Evolutionary conservation across 495 filamentous ascomycete species (phyloP).

Genomic region (Hypoxylon lenormandii): DNA sequence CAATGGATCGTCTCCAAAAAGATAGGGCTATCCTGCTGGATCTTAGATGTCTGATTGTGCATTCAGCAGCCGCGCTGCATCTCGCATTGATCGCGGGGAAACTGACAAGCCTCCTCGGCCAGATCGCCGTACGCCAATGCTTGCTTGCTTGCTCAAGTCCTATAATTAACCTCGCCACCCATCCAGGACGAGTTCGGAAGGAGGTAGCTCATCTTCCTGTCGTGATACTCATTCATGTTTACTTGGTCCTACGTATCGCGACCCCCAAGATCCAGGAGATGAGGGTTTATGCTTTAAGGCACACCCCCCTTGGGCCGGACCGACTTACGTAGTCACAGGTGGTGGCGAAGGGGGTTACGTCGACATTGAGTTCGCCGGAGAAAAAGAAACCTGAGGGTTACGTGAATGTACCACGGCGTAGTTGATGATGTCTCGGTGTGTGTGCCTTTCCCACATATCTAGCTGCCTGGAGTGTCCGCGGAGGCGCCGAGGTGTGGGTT

Average conservation of each 20-base stretch:
- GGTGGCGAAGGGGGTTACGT: neutral
- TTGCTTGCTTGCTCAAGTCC: neutral
- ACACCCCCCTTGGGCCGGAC: slow-evolving; percentile 2
- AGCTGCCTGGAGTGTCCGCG: neutral
- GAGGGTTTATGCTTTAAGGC: neutral
- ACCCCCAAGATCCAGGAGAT: slow-evolving; percentile 7
- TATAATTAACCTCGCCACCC: too few species aligned
- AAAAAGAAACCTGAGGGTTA: neutral
- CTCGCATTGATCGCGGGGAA: slow-evolving; percentile 16
- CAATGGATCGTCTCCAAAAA: neutral
- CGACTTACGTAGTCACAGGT: slow-evolving; percentile 3
- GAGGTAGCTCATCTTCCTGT: too few species aligned
- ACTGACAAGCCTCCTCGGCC: neutral
- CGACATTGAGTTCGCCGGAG: neutral
- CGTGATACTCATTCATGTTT: too few species aligned
- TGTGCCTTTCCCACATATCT: neutral
- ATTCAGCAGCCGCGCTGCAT: slow-evolving; percentile 1
- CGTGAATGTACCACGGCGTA: slow-evolving; percentile 1
- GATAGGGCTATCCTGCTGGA: slow-evolving; percentile 6
- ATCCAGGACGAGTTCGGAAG: too few species aligned
- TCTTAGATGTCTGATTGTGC: slow-evolving; percentile 12
- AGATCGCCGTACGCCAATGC: neutral
- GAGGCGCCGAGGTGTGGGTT: slow-evolving; percentile 5
- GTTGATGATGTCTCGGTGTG: slow-evolving; percentile 5
- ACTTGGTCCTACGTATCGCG: too few species aligned